A percentile compares a stretch with the other conserved stretches of the same genome.
Conservation (phyloP, 192 early-diverging fungal species). For the Cetraspora pellucida region DNA sequence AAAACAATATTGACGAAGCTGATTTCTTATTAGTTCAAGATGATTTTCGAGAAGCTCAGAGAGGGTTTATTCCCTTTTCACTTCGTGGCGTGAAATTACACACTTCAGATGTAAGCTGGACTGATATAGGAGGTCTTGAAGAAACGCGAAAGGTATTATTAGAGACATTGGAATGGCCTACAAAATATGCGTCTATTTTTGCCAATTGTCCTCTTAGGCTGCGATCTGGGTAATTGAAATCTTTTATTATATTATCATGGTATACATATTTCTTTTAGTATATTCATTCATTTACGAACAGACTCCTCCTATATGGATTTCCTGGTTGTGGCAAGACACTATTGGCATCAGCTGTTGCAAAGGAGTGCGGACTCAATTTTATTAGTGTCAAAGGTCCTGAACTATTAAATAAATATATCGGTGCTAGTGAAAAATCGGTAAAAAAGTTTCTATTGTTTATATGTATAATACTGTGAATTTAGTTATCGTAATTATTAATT, state of each 20-base stretch:
- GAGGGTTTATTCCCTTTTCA: slow-evolving; percentile 79
- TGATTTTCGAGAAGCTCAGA: slow-evolving; percentile 75
- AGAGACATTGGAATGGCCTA: slow-evolving; percentile 96
- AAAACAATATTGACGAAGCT: slow-evolving; percentile 30
- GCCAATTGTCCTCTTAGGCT: slow-evolving; percentile 84
- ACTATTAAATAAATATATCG: slow-evolving; percentile 98
- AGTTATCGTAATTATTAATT: background rate
- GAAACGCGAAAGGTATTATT: slow-evolving; percentile 78
- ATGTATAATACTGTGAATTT: no score
- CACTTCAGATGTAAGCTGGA: slow-evolving; percentile 76
- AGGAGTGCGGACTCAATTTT: slow-evolving; percentile 96
- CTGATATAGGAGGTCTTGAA: slow-evolving; percentile 87
- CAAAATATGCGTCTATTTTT: slow-evolving; percentile 90
- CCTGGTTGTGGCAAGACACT: slow-evolving; percentile 99
- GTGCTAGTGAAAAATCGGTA: slow-evolving; percentile 92
- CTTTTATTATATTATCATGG: background rate
- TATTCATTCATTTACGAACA: slow-evolving; percentile 10
- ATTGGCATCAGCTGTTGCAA: slow-evolving; percentile 91
- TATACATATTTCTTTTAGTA: slow-evolving; percentile 3
- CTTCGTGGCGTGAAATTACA: slow-evolving; percentile 80
- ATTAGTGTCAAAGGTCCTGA: slow-evolving; percentile 98
- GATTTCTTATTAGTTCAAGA: slow-evolving; percentile 53
- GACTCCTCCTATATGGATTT: slow-evolving; percentile 91
- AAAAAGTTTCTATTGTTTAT: background rate
- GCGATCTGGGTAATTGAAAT: slow-evolving; percentile 72